Base-by-base conservation (phyloP, 2,329 filamentous ascomycete species). In the Hypoxylon sp. region DNA sequence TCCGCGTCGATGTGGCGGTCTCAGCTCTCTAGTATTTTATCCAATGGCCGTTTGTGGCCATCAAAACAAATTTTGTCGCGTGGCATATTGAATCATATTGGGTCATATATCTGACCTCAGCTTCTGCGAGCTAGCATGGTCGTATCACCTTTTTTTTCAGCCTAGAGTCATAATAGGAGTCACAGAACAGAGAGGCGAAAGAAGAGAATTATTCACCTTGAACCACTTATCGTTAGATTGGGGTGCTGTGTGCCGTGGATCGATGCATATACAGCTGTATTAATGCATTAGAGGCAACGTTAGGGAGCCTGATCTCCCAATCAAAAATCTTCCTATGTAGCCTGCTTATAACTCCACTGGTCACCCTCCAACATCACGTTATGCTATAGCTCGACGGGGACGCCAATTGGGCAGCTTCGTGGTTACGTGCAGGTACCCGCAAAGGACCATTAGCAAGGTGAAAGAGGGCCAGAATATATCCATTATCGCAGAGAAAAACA, bases 61-160 rank as follows among this genome's bases (percentile, higher is more conserved):
- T 42, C n/a, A 20, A 22, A 49, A 37, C 17, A 35, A 17, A 46
- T 44, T 64, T 25, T 48, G 56, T 66, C 65, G 59, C 40, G 65
- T 66, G 59, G 44, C 65, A 58, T 54, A 44, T n/a, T 49, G 33
- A 42, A 35, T 51, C 56, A 42, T 30, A n/a, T 42, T 69, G 48
- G 35, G 33, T 53, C 61, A 65, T 51, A 57, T 61, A 67, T 67
- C 68, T 71, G 68, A 66, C 65, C 61, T 71, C 68, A 71, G 65
- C 68, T 71, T 54, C n/a, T 44, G 37, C 35, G 50, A 51, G 25
- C 33, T 27, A 49, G 48, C 22, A 33, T 63, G 7, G 6, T 20
- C 30, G 44, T 40, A 46, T 60, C 50, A 59, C 51, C 46, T 25
- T 20, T 62, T 40, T 20, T 62, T 40, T 51, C 50, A 64, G 57